phyloP scores from a whole-genome alignment of 441 rosid species.

The Mallotus repandus region DNA sequence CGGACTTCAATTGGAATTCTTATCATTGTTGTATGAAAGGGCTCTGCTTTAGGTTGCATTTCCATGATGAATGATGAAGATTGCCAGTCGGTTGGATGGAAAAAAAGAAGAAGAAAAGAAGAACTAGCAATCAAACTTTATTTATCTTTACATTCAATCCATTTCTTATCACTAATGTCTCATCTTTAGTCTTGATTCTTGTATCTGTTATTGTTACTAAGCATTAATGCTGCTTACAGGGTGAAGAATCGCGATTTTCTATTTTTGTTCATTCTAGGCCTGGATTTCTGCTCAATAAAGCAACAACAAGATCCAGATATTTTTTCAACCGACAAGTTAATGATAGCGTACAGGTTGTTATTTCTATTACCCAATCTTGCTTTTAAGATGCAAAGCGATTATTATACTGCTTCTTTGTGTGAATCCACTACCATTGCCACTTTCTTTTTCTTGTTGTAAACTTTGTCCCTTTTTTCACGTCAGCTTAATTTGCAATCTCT shows the following conservation, averaged over 20 bases:
- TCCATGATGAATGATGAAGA: neutral
- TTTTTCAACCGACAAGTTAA: conserved; percentile 83
- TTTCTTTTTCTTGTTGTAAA: neutral
- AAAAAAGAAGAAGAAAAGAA: neutral
- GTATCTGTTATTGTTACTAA: neutral
- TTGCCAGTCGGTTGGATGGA: neutral
- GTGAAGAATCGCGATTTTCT: conserved; percentile 70
- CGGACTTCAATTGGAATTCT: neutral
- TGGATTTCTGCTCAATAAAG: conserved; percentile 79
- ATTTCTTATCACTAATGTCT: neutral
- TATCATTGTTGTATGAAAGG: neutral
- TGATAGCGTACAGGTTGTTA: conserved; percentile 77
- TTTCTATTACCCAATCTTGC: neutral
- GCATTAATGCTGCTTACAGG: conserved; percentile 44
- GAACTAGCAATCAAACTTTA: neutral
- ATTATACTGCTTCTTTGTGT: no score
- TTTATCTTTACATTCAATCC: neutral
- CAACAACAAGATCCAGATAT: conserved; percentile 69
- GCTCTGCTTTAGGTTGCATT: neutral
- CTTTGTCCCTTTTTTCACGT: neutral
- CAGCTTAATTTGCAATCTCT: conserved; percentile 3
- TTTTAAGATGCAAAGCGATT: no score
- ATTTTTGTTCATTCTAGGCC: conserved; percentile 94
- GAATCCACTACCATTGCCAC: neutral
- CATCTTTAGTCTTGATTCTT: neutral